Base-by-base conservation (phyloP, 1,139 yeast species). In the Scheffersomyces illinoinensis region DNA sequence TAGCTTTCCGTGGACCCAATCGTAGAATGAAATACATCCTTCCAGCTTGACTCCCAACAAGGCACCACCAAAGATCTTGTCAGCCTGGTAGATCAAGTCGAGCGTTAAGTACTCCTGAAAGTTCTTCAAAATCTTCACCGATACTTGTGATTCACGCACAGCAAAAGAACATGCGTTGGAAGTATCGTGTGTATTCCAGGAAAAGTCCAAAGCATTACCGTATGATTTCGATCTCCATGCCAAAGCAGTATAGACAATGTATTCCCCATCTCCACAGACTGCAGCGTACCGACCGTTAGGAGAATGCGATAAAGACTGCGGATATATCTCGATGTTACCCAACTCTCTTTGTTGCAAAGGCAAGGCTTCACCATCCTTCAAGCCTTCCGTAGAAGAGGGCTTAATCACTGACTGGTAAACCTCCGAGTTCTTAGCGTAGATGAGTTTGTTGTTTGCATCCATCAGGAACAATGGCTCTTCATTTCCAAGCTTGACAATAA, bases 221-320 rank as follows among this genome's bases (percentile, higher is more conserved):
- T 91, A 95, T 56, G 93, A 85, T 77, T 93, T 95, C 67, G 96
- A 93, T 79, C 99, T 87, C 99, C 99, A 95, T 1, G 98, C 98
- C 69, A 96, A 85, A 0, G 99, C 96, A 7, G 98, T 93, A 78
- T 95, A 96, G 59, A 96, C 89, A 68, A 95, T 92, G 74, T 92
- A 95, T 76, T 95, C 99, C 61, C 98, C 98, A 77, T 96, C 99
- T 71, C 99, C 99, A 59, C 96, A 90, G 54, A 95, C 98, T 26
- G 98, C 90, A 50, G 93, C 98, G 73, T 91, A 95, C 76, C 98
- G 88, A 61, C 99, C 99, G 72, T 96, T 95, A 62, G 98, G 98
- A 50, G 98, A 93, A 75, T 95, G 99, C 54, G 84, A 80, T 68
- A 95, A 83, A 61, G 90, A 84, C 63, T 91, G 91, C 53, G 99